phyloP scores from a whole-genome alignment of 257 asterid genomes.

The Linderniella brevidens region DNA sequence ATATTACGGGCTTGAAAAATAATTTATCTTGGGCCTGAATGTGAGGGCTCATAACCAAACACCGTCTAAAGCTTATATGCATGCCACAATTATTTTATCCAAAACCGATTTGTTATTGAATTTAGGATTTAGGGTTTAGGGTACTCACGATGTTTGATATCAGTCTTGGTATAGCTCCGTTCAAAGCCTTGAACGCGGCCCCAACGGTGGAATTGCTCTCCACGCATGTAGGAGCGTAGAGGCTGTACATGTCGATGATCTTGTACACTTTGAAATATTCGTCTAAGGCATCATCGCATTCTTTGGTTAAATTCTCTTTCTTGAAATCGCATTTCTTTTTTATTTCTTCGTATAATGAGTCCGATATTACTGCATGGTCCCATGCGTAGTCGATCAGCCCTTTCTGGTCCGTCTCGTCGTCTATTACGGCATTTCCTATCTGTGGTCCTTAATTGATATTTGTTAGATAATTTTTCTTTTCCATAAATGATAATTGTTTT shows the following conservation, averaged over 20 bases:
- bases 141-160: neutral
- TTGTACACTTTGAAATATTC: neutral
- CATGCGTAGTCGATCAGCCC: conserved; percentile 90
- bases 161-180: neutral
- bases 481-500: neutral
- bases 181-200: neutral
- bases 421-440: conserved; percentile 79
- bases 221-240: neutral
- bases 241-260: neutral
- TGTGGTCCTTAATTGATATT: conserved; percentile 11
- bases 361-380: conserved; percentile 86
- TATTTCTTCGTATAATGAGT: conserved; percentile 27
- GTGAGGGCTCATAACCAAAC: too few species aligned
- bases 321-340: conserved; percentile 46
- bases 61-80: too few species aligned
- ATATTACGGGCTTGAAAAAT: too few species aligned
- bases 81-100: too few species aligned
- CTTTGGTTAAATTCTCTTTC: neutral
- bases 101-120: too few species aligned
- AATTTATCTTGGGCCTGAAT: too few species aligned
- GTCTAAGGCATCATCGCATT: neutral
- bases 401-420: conserved; percentile 57
- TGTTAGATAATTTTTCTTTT: neutral
- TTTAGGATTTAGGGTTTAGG: neutral
- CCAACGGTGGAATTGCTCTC: neutral